Base-by-base conservation (phyloP, 148 eudicot genomes). In the Fagopyrum homotropicum region DNA sequence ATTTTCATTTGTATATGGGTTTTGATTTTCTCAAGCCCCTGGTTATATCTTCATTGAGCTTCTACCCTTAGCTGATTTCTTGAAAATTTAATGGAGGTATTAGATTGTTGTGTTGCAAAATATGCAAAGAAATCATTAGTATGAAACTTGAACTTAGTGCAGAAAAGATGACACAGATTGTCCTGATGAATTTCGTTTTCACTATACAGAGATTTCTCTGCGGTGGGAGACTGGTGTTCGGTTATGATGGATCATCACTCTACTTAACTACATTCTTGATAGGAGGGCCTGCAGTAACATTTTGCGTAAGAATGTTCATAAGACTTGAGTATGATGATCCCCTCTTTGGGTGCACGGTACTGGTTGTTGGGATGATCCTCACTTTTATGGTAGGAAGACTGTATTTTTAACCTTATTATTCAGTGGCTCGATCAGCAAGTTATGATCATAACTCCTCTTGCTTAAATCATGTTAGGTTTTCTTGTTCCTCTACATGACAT, bases 191-290 rank as follows among this genome's bases (percentile, higher is more conserved):
- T 66, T 66, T 43, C 46, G 11, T 35, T 40, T 66, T 66, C 43
- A 66, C 47, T 35, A 80, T 72, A 30, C 97, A 91, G 98, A 87
- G 72, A 88, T 94, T 93, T 82, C 74, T 86, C 12, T 91, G 93
- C 80, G 98, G 97, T 11, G 98, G 98, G 77, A 91, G 97, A 86
- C 78, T 93, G 82, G 79, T 93, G 75, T 82, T 93, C 78, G 98
- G 98, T 75, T 94, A 97, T 50, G 97, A 93, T 81, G 91, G 82
- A 4, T 77, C 86, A 64, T 93, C 98, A 68, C 50, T 88, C 29
- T 66, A 82, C 35, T 57, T 93, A 72, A 83, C 98, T 11, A 68
- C 91, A 1, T 83, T 85, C 78, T 83, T 93, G 63, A 87, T 93
- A 69, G 90, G 86, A 35, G 86, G 78, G 9, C 98, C 98, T 8